These are phyloP conservation scores for Ustulina deusta DNA, from an alignment of 2,329 filamentous ascomycete species.

Conservation along the genomic window DNA sequence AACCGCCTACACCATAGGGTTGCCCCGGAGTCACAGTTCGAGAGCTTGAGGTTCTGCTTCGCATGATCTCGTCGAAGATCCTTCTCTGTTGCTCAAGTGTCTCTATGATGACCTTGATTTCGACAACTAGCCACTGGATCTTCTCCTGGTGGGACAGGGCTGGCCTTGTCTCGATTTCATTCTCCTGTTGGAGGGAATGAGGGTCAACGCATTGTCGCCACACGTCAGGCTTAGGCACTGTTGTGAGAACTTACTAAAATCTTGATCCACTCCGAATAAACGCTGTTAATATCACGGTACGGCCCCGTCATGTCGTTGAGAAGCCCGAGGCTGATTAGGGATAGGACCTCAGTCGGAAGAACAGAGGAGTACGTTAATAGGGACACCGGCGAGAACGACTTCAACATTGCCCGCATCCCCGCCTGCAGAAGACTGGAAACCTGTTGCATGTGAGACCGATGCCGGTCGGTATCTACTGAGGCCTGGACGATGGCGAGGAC, in stretches of 20 bases:
- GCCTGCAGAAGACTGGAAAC: conserved; percentile 18
- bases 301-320: conserved; percentile 55
- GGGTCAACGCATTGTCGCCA: conserved; percentile 32
- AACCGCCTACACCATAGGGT: not conserved
- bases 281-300: conserved; percentile 55
- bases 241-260: conserved; percentile 52
- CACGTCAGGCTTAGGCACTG: too few relatives aligned
- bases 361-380: conserved; percentile 49
- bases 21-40: not conserved
- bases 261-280: conserved; percentile 58
- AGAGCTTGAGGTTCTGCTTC: conserved; percentile 4
- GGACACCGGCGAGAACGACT: conserved; percentile 39
- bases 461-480: conserved; percentile 10
- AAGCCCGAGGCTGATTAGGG: conserved; percentile 55
- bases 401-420: conserved; percentile 25
- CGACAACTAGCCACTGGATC: conserved; percentile 21
- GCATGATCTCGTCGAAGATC: conserved; percentile 17
- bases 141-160: conserved; percentile 23
- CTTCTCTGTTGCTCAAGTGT: conserved; percentile 20
- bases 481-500: conserved; percentile 19
- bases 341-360: conserved; percentile 58
- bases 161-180: conserved; percentile 26
- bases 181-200: conserved; percentile 12
- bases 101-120: conserved; percentile 27
- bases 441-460: conserved; percentile 10